Evolutionary conservation across 2,329 filamentous ascomycete species (phyloP).

Genomic region (Penicillium sp.): DNA sequence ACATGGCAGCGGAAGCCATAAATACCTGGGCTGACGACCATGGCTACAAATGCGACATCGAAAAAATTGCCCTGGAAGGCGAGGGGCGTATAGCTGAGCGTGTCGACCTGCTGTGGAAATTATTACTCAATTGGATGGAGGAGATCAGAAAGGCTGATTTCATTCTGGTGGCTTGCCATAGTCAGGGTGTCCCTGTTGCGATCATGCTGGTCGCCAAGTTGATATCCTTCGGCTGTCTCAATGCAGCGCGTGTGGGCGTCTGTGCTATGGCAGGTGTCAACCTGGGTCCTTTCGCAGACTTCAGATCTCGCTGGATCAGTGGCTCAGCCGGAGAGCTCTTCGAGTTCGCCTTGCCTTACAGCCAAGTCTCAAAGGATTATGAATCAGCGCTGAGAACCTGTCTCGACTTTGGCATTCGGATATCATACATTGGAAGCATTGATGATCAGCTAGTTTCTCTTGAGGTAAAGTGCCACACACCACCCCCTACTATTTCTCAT

Average conservation of each 20-base stretch:
- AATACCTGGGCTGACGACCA: conserved; percentile 71
- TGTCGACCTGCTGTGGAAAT: conserved; percentile 86
- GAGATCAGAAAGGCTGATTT: conserved; percentile 80
- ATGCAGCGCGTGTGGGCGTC: conserved; percentile 67
- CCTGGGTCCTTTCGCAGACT: conserved; percentile 83
- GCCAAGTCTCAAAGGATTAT: conserved; percentile 73
- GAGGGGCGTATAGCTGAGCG: conserved; percentile 86
- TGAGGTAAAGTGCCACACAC: conserved; percentile 54
- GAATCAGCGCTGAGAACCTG: conserved; percentile 64
- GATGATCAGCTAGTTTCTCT: conserved; percentile 93
- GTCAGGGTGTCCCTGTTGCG: conserved; percentile 87
- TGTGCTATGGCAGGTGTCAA: conserved; percentile 89
- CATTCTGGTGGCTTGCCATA: conserved; percentile 85
- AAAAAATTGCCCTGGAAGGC: conserved; percentile 88
- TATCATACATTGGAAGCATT: conserved; percentile 86
- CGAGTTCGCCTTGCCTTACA: conserved; percentile 77
- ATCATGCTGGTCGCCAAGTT: conserved; percentile 88
- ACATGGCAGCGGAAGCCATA: conserved; percentile 75
- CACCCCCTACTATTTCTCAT: background rate
- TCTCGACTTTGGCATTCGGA: conserved; percentile 67
- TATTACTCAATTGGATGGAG: conserved; percentile 89
- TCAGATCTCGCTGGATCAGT: conserved; percentile 79
- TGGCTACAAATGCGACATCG: conserved; percentile 69
- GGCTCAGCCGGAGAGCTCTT: conserved; percentile 86
- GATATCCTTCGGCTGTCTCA: conserved; percentile 78